Base-by-base conservation (phyloP, 2,329 filamentous ascomycete species). In the Helminthosporium solani region DNA sequence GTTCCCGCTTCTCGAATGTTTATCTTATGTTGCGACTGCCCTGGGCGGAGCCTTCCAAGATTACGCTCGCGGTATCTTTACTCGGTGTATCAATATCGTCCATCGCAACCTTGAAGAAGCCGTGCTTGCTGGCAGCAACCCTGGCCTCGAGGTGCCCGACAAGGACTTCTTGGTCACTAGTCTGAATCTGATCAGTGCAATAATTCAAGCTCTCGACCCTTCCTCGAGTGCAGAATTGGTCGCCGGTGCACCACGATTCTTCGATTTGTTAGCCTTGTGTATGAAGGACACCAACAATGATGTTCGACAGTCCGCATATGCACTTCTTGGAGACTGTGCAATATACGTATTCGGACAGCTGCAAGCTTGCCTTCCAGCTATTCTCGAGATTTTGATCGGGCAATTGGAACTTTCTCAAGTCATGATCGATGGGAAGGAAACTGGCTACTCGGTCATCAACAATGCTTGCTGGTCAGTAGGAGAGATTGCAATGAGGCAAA, bases 161-260 rank as follows among this genome's bases (percentile, higher is more conserved):
- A 96, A 96, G 75, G 94, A 99, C 72, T 99, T 97, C 73, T 77
- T 97, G 50, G 87, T 99, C 38, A 97, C 94, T 23, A 96, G 90
- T 62, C 78, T 99, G 49, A 94, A 99, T 67, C 83, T 99, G 12
- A 75, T 99, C 44, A 96, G 91, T 65, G 87, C 91, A 20, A 89
- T 97, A 57, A 88, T 99, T 45, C 94, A 99, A 68, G 90, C 91
- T 2, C 81, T 99, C 7, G 84, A 89, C 38, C 76, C 81, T 39
- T 73, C 81, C 37, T 86, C 89, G 72, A 88, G 88, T 44, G 78
- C 82, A n/a, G 82, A 87, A 57, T 79, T 99, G 21, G 85, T 96
- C 46, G 80, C 80, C 52, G 81, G 76, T 54, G 86, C 90, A 2
- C 84, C 91, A 52, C 84, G 84, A 34, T 90, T 97, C 74, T 97